Evolutionary conservation across 1,139 yeast species (phyloP), one percentile per base, ranked within the genome.

Genomic region (Geotrichum europaeum): DNA sequence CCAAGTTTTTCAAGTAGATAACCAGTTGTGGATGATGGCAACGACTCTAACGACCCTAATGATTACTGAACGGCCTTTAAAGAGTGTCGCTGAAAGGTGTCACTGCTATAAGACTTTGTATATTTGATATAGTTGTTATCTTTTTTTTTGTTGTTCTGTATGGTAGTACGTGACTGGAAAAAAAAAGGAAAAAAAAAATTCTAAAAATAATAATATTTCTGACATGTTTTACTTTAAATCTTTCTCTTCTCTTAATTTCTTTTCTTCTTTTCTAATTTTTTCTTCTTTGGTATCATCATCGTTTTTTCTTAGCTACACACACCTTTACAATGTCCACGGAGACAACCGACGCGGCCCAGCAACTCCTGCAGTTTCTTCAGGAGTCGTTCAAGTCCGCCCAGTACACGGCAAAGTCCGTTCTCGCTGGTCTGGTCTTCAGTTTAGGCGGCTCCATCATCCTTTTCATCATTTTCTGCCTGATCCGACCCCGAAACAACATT

Each of bases 1-100:
- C 90, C 60, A 89, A 88, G 73, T 86, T 89, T 77, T 90, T 90
- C 65, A 63, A 68, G 2, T 40, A 40, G 20, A 40, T n/a, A 18
- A 18, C 47, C 10, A 40, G 47, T n/a, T 9, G 47, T 40, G 20
- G 47, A 40, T 9, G 22, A 40, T 18, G 47, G 47, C 18, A 40
- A 40, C 47, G 47, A n/a, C 47, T 40, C 20, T 40, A 22, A 40
- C 47, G 47, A 40, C 20, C 20, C 47, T 40, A 40, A 40, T 15
- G 47, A 40, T 40, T 5, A 40, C 47, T 40, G 22, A 40, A 12
- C 5, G n/a, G 47, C n/a, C 47, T 40, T 40, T 40, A 40, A n/a
- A 40, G 20, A n/a, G 47, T 40, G 47, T 40, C 47, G 47, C 47
- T 40, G 18, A 40, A 40, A 40, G 20, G 47, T 40, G 47, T n/a